Base-by-base conservation (phyloP, 192 early-diverging fungal species). In the Podila horticola region DNA sequence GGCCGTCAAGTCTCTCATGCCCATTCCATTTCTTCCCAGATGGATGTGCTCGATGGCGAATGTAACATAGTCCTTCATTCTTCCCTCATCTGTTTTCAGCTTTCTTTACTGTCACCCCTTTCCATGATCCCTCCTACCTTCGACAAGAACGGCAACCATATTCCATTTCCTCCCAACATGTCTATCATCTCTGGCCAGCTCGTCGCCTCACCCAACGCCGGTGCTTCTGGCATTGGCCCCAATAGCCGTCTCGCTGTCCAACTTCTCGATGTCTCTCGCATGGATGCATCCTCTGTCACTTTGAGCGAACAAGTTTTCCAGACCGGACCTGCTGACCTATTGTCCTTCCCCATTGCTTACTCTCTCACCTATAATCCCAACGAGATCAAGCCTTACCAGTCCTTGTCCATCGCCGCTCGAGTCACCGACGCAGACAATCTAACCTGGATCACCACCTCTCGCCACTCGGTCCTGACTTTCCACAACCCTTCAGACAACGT, bases 181-280 rank as follows among this genome's bases (percentile, higher is more conserved):
- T 41, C 38, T 41, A 41, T 12, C 9, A 41, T 41, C 38, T 41
- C 38, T 12, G 38, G 38, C 2, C 38, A 41, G 38, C 38, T 41
- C 9, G 38, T 41, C 11, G 38, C 38, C 38, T 41, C 38, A 12
- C 38, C 11, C 38, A 41, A 12, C 9, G 9, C 38, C 38, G 9
- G 38, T 41, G 38, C 38, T 41, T 41, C 38, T 10, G 38, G 10
- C 38, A 50, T 75, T 63, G 67, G 36, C 0, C 55, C 74, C 45
- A 75, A 69, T n/a, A 58, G 66, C 6, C 74, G 74, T 26, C 34
- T 69, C 6, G 45, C 55, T 2, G 36, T 74, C 58, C 65, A 74
- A 34, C 38, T 75, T 28, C 52, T 69, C 33, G 74, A 75, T 64
- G 74, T 75, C 2, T 74, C 73, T 10, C 30, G 67, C 17, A 67